Evolutionary conservation across 2,329 filamentous ascomycete species (phyloP).

Genomic region (Cladophialophora chaetospira): DNA sequence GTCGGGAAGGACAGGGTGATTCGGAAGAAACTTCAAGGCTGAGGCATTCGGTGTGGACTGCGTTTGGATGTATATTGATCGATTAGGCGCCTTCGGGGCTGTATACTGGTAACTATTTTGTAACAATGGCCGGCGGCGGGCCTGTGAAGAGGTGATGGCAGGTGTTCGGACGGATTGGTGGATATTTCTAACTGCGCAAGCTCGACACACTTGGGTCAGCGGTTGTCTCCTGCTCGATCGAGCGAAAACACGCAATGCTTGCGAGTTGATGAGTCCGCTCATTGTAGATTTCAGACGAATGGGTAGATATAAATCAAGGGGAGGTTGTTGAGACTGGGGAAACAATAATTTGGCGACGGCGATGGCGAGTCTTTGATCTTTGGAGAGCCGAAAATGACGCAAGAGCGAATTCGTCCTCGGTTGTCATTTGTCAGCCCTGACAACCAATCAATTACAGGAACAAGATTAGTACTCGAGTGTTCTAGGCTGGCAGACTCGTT

Average conservation of each 20-base stretch:
- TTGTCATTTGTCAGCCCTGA: neutral
- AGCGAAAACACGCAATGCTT: slow-evolving; percentile 8
- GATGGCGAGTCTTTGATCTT: neutral
- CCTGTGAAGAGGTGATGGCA: slow-evolving; percentile 51
- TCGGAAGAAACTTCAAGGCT: slow-evolving; percentile 91
- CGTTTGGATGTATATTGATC: slow-evolving; percentile 97
- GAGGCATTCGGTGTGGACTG: slow-evolving; percentile 93
- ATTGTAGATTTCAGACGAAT: slow-evolving; percentile 16
- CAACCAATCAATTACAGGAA: too few relatives aligned
- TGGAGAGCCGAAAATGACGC: neutral
- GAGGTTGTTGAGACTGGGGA: too few relatives aligned
- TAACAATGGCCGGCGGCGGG: slow-evolving; percentile 49
- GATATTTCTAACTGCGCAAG: slow-evolving; percentile 13
- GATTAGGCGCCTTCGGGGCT: slow-evolving; percentile 44
- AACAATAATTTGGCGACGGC: neutral
- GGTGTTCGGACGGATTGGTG: slow-evolving; percentile 46
- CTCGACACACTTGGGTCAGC: slow-evolving; percentile 11
- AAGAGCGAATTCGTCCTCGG: neutral
- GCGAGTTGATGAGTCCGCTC: slow-evolving; percentile 10
- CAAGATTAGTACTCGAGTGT: too few relatives aligned
- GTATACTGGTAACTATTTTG: slow-evolving; percentile 44
- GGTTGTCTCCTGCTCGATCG: neutral
- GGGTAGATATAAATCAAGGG: too few relatives aligned
- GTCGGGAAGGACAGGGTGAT: slow-evolving; percentile 79
- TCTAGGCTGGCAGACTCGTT: too few relatives aligned